These are phyloP conservation scores for Didymella lethalis DNA, from an alignment of 2,329 filamentous ascomycete species.

Conservation along the genomic window DNA sequence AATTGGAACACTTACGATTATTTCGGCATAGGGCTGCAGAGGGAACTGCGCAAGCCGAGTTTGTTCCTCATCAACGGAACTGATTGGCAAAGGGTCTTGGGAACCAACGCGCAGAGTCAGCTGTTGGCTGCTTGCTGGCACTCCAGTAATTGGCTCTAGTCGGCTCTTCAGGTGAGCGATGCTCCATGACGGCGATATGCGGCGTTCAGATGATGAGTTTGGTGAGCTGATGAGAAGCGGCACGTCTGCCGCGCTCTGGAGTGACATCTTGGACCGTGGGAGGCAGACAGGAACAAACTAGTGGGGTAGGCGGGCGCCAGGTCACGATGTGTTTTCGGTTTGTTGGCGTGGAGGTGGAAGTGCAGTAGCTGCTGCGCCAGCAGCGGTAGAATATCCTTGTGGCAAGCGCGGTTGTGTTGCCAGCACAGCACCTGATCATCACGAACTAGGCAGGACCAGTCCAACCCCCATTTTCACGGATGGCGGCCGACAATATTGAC, in stretches of 20 bases:
- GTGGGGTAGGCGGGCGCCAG: constrained; percentile 21
- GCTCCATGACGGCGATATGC: constrained; percentile 91
- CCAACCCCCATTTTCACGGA: neutral
- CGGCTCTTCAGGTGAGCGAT: constrained; percentile 84
- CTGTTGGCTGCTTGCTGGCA: constrained; percentile 80
- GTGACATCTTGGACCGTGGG: constrained; percentile 36
- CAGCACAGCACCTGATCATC: constrained; percentile 11
- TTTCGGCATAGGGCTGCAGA: constrained; percentile 77
- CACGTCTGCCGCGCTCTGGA: constrained; percentile 70
- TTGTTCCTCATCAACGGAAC: constrained; percentile 76
- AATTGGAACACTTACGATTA: constrained; percentile 70
- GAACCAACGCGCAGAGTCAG: constrained; percentile 74
- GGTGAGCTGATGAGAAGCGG: constrained; percentile 78
- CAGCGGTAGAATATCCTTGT: constrained; percentile 14
- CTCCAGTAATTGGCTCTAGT: constrained; percentile 90
- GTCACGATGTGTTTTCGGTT: constrained; percentile 16
- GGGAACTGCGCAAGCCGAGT: constrained; percentile 70
- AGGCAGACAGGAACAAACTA: constrained; percentile 21
- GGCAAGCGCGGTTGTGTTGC: constrained; percentile 11
- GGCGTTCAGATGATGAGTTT: constrained; percentile 82
- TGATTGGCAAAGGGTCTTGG: constrained; percentile 69
- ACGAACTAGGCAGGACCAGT: neutral
- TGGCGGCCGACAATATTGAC: neutral
- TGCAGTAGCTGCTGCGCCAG: constrained; percentile 20
- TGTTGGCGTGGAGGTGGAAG: constrained; percentile 22